Conservation (phyloP, 345 rosid species). For the Acer negundo region DNA sequence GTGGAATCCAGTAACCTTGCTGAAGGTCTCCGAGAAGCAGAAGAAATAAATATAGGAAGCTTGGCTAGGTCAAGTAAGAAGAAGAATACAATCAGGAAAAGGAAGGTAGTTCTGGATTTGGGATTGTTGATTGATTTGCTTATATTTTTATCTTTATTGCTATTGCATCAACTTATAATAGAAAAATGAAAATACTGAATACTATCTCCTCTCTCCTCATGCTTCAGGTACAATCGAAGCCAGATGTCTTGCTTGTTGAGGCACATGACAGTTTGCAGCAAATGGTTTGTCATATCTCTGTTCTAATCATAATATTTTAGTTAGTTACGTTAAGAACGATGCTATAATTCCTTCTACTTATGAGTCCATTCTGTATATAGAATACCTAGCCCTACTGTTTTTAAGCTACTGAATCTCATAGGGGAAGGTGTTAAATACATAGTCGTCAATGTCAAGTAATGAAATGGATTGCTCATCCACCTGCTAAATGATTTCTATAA, state of each 20-base stretch:
- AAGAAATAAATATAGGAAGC: conserved; percentile 40
- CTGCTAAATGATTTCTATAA: background rate
- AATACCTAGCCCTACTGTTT: background rate
- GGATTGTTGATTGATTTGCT: background rate
- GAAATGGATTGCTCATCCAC: background rate
- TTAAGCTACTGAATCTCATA: background rate
- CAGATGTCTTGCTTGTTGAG: conserved; percentile 40
- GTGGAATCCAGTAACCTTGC: conserved; percentile 33
- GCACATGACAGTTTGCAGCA: conserved; percentile 44
- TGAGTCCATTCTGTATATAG: background rate
- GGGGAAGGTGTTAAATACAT: background rate
- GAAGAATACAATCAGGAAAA: conserved; percentile 44
- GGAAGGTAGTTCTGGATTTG: conserved; percentile 38
- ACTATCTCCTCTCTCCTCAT: background rate
- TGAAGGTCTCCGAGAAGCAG: conserved; percentile 32
- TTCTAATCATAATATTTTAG: background rate
- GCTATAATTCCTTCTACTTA: background rate
- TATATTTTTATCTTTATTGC: background rate
- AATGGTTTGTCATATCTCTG: conserved; percentile 35
- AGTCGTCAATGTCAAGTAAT: background rate
- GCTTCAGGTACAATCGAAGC: conserved; percentile 47
- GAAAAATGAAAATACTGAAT: conserved; percentile 5
- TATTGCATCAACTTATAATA: background rate
- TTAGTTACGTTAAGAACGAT: background rate
- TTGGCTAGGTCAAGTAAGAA: conserved; percentile 40